Base-by-base conservation (phyloP, 768 basidiomycete species). In the Pisolithus orientalis region DNA sequence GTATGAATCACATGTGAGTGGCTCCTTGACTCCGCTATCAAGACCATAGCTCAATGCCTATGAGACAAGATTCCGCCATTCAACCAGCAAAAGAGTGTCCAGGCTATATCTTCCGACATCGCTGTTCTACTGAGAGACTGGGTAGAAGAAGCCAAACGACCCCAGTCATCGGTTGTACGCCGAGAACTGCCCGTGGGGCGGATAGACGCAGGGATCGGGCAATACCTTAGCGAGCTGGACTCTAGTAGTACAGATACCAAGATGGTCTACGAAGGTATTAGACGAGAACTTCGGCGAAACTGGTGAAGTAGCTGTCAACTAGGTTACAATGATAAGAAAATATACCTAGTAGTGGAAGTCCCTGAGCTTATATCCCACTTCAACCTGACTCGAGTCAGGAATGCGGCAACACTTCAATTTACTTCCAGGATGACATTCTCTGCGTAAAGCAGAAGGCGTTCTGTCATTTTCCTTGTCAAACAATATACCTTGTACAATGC, bases 371-470 rank as follows among this genome's bases (percentile, higher is more conserved):
- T 48, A 27, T 27, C 25, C 28, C 45, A 51, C 44, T 24, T 55
- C 32, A 24, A 25, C 47, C 47, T 45, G 25, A 37, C 5, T 47
- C 31, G 34, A 21, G 34, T 29, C 43, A 39, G 31, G 25, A 10
- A 24, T 47, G 45, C 47, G 27, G 51, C 44, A 37, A 44, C 56
- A 39, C 21, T 47, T 72, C 65, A 80, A 56, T 75, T 76, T 49
- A 90, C 89, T 66, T 91, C 89, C 34, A 91, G 70, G 53, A 91
- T 90, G 3, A 82, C 84, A 65, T 89, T 84, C 62, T 91, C 89
- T 4, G 88, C 88, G 31, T 84, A 80, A 8, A 81, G 71, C 32
- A 91, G 72, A 21, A 85, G 50, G 24, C 80, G 75, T 60, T 84
- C 81, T 1, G 84, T 78, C 31, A 78, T 60, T 34, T 62, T 71